These are phyloP conservation scores for Trametes polyzona DNA, from an alignment of 1,284 basidiomycete genomes.

Conservation along the genomic window DNA sequence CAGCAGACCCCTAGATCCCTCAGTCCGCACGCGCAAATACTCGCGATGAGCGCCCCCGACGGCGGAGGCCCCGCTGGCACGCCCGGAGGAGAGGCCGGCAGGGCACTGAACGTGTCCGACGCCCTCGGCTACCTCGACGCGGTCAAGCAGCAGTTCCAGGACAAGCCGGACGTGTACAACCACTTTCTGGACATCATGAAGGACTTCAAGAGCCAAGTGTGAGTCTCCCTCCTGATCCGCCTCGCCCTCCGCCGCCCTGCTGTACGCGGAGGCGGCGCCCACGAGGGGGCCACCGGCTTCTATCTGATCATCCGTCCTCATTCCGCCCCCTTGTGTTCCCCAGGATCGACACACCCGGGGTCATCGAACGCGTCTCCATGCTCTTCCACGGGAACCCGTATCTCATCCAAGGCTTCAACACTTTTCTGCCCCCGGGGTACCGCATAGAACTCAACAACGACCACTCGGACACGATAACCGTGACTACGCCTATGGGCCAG, in stretches of 20 bases:
- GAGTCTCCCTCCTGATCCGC: slow-evolving; percentile 41
- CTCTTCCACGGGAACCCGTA: slow-evolving; percentile 93
- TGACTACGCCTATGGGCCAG: slow-evolving; percentile 91
- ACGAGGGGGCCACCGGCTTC: not conserved
- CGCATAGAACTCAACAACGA: slow-evolving; percentile 90
- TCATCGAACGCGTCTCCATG: slow-evolving; percentile 95
- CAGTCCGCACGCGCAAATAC: slow-evolving; percentile 18
- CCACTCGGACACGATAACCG: slow-evolving; percentile 86
- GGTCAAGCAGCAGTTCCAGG: slow-evolving; percentile 92
- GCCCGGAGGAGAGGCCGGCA: slow-evolving; percentile 22
- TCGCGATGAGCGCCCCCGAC: slow-evolving; percentile 19
- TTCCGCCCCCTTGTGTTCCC: not conserved
- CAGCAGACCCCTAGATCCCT: slow-evolving; percentile 23
- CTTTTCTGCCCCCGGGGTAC: slow-evolving; percentile 96
- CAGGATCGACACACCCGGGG: slow-evolving; percentile 98
- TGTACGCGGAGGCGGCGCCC: not conserved
- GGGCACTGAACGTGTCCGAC: slow-evolving; percentile 83
- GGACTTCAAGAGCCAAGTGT: slow-evolving; percentile 96
- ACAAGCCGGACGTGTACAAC: slow-evolving; percentile 96
- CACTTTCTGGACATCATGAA: slow-evolving; percentile 99
- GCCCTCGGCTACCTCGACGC: slow-evolving; percentile 97
- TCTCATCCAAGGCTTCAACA: slow-evolving; percentile 99
- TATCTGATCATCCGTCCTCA: slow-evolving; percentile 2
- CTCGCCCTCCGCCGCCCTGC: not conserved
- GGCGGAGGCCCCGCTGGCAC: slow-evolving; percentile 19